phyloP scores from a whole-genome alignment of 2,329 filamentous ascomycete species.

The Paecilomyces dactylethromorphus region DNA sequence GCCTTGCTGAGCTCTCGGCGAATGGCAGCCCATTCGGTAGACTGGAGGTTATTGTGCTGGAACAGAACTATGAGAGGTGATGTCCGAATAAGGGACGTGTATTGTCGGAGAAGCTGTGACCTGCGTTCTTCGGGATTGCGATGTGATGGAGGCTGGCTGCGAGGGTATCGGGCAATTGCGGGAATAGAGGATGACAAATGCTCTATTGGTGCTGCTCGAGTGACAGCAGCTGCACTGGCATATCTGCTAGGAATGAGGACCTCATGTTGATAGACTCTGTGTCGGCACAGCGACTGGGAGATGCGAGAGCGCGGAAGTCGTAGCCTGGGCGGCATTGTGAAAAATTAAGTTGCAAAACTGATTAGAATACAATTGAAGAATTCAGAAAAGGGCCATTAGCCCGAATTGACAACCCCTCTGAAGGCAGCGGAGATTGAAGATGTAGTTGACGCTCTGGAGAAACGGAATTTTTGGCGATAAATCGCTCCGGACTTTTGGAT shows the following conservation, averaged over 20 bases:
- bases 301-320: conserved; percentile 33
- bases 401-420: background rate
- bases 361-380: background rate
- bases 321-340: conserved; percentile 49
- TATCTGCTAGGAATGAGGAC: conserved; percentile 31
- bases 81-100: conserved; percentile 80
- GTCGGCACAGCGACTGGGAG: conserved; percentile 28
- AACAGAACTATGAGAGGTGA: conserved; percentile 82
- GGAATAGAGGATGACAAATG: conserved; percentile 39
- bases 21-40: conserved; percentile 67
- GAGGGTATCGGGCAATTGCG: conserved; percentile 46
- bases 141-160: conserved; percentile 79
- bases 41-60: conserved; percentile 70
- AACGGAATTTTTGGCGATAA: background rate
- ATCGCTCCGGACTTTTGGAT: background rate
- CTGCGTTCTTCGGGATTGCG: conserved; percentile 82
- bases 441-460: background rate
- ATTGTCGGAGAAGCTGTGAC: conserved; percentile 78
- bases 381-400: conserved; percentile 1
- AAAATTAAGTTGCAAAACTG: background rate
- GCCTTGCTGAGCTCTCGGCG: conserved; percentile 61
- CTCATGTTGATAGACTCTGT: conserved; percentile 32
- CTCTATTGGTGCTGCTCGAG: conserved; percentile 47
- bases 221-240: conserved; percentile 42
- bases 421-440: conserved; percentile 1